Evolutionary conservation across 768 basidiomycete genomes (phyloP), one percentile per base, ranked within the genome.

Genomic region (Pleurotus salmoneostramineus): DNA sequence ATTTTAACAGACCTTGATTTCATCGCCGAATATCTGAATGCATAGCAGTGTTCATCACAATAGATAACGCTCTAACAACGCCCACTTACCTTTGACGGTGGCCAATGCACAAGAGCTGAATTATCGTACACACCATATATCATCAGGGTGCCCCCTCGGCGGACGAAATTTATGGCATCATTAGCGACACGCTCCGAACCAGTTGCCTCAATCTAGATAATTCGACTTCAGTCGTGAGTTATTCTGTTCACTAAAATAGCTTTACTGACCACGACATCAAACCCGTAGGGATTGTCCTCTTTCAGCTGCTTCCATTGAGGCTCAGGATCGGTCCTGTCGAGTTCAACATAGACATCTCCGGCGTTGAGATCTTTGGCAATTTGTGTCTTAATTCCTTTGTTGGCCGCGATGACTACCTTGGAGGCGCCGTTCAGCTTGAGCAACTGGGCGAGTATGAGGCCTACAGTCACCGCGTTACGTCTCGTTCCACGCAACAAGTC

Each of bases 81-180:
- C 11, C 78, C 75, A 65, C 88, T 88, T 57, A 89, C 88, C 72
- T 84, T 85, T 51, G 78, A 77, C 1, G 86, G 87, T 1, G 83
- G 74, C 86, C 86, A 88, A 62, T 82, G 80, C 2, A 88, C 84
- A n/a, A 77, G 77, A 1, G 87, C 87, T 33, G 80, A 78, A 65
- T 89, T 84, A 57, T 83, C 83, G 67, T 91, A 91, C 21, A 91
- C 89, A 36, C 89, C 89, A 64, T 91, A 91, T 17, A 88, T 76
- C 80, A 88, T 81, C 60, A 88, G 65, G 5, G 85, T 86, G 3
- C 87, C 87, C 5, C 87, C 87, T 45, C 87, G 72, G 7, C 88
- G 79, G 12, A 92, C 89, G 65, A 87, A 88, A 71, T 90, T 78
- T 71, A 91, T 89, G 36, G 87, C 72, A 32, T 86, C 82, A 65